Base-by-base conservation (phyloP, 768 basidiomycete species). In the Psilocybe subaeruginosa region DNA sequence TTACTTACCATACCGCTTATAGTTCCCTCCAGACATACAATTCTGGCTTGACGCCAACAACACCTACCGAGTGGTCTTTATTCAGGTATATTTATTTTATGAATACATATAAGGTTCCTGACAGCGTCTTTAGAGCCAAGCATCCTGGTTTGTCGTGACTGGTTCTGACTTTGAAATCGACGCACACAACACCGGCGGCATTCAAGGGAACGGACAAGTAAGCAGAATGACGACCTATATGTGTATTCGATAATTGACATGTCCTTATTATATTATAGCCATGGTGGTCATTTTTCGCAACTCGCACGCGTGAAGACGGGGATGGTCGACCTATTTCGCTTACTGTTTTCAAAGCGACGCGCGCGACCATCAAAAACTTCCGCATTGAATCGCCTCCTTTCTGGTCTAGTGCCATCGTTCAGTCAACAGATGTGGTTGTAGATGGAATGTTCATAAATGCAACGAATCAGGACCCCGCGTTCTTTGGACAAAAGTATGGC, bases 111-210 rank as follows among this genome's bases (percentile, higher is more conserved):
- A 43, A 35, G 4, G 41, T 45, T 9, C 23, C 7, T 35, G 11
- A 57, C 27, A 16, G 14, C 23, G 31, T 19, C 11, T 47, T 16
- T 54, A 86, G 83, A 80, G 73, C 63, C 86, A 87, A 74, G 83
- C 85, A 3, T 87, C 86, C 6, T 87, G 85, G 84, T 87, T 87
- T 64, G 82, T 87, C 54, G 74, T 87, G 41, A 84, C 84, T 3
- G 85, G 85, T 2, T 72, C 72, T 33, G 78, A 86, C 72, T 87
- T 87, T 60, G 74, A 73, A 16, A 78, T 87, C 61, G 81, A 86
- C 67, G 86, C 80, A 3, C 82, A 86, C 67, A 77, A 78, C 65
- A 76, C 74, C 0, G 85, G 85, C 29, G 85, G 85, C 2, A 83
- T 88, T 54, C 74, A 82, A 67, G 86, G 86, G 17, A 85, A 87